Evolutionary conservation across 768 basidiomycete species (phyloP), one percentile per base, ranked within the genome.

Genomic region (Saitozyma sp.): DNA sequence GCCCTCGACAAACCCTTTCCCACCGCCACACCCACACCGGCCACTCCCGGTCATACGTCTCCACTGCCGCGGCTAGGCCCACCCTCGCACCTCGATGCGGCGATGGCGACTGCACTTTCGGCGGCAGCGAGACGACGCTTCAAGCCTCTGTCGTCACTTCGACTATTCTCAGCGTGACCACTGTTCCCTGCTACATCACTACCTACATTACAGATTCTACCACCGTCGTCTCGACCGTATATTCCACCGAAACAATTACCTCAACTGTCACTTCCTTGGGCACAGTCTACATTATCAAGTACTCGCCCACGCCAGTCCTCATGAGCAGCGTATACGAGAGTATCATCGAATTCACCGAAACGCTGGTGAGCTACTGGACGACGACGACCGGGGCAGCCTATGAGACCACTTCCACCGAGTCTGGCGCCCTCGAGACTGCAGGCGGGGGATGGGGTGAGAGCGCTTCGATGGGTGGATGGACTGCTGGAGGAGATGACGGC

Each of bases 111-210:
- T 70, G 70, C 41, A 40, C 56, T 2, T 65, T 39, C 42, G 67
- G 67, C 13, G 54, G 64, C 14, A 40, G 60, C 3, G 66, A 50
- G 9, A 56, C 58, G 8, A 63, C 70, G 11, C 59, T 74, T 2
- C 58, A 61, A 48, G 73, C 73, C 3, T 38, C 51, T n/a, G 54
- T 59, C 9, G 70, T 74, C 57, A 74, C 73, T 10, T 58, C 69
- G 1, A 74, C 73, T 17, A 74, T 74, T 40, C 37, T 71, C 3
- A 53, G 46, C 43, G 63, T 71, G 14, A 74, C 73, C 5, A 64
- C 64, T 20, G 68, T 74, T 19, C 73, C 73, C 9, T 74, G 73
- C 46, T 70, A 70, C 45, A 65, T 67, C 37, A 74, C 72, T 11
- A 67, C 65, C 5, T 67, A 59, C 50, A 50, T 74, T 50, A 74